A percentile compares a stretch with the other conserved stretches of the same genome.
Conservation (phyloP, 2,329 filamentous ascomycete species). For the Zymoseptoria pseudotritici region DNA sequence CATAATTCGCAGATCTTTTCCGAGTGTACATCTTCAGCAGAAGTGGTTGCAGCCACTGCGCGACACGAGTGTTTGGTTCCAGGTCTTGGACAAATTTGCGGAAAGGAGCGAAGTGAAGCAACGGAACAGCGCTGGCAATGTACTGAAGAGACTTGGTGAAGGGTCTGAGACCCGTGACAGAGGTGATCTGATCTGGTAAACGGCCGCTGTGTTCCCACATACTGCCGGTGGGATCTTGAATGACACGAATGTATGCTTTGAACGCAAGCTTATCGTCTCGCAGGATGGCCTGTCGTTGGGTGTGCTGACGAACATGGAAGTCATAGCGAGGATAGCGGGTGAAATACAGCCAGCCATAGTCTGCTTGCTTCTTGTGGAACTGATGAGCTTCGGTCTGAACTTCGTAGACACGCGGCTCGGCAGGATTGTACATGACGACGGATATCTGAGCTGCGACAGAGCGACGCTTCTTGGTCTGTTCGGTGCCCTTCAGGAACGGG, state of each 20-base stretch:
- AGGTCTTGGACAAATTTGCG: constrained; percentile 48
- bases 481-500: constrained; percentile 20
- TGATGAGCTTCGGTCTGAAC: constrained; percentile 51
- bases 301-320: constrained; percentile 49
- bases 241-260: constrained; percentile 53
- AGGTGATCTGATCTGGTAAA: constrained; percentile 34
- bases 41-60: constrained; percentile 15
- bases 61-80: not conserved
- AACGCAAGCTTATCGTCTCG: constrained; percentile 56
- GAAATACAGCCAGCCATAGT: constrained; percentile 60
- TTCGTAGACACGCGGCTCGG: constrained; percentile 52
- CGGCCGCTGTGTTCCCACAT: constrained; percentile 49
- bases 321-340: constrained; percentile 49
- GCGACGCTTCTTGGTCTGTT: constrained; percentile 32
- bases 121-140: constrained; percentile 48
- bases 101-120: constrained; percentile 54
- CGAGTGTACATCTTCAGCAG: constrained; percentile 25
- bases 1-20: constrained; percentile 14
- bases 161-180: constrained; percentile 51
- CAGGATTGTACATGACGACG: constrained; percentile 56
- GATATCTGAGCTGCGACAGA: constrained; percentile 53
- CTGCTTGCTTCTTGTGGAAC: constrained; percentile 50
- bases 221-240: constrained; percentile 53
- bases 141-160: constrained; percentile 29
- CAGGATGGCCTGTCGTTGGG: constrained; percentile 52